Evolutionary conservation across 2,329 filamentous ascomycete genomes (phyloP), one percentile per base, ranked within the genome.

Genomic region (Monosporascus sp.): DNA sequence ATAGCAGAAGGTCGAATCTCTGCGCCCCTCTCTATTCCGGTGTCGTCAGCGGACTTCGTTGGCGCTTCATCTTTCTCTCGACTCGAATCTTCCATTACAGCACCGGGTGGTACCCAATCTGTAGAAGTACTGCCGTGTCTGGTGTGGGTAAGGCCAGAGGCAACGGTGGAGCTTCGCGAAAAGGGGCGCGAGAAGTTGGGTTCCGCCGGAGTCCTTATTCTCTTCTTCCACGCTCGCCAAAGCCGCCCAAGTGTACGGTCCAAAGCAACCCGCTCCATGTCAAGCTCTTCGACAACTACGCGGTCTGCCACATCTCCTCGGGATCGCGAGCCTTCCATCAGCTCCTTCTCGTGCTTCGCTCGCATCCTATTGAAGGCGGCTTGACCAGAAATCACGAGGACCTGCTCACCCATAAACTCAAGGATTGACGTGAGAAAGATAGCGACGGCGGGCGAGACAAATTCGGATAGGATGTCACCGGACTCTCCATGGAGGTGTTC

Each of bases 401-500:
- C 88, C 68, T 96, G 89, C 71, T 99, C 94, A 35, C 90, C 93
- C 71, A 99, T 85, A 65, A 91, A 94, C 71, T 99, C 94, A 43
- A 99, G 77, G 56, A 99, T 90, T 0, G 93, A 95, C 0, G 94
- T 97, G 47, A 99, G 75, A 72, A 97, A 99, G 59, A 99, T 97
- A 54, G 94, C 92, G 16, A 95, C 90, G 0, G 92, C 88, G 31
- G 94, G 92, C 0, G 91, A 95, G 20, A 97, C 88, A 48, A 85
- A 79, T 53, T 86, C 87, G 49, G 84, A 82, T 37, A 81, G 71
- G 37, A 80, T 75, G 55, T 86, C 83, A 41, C 80, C 75, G 24
- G 73, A 74, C 50, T 78, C 77, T 48, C 78, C 75, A 38, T 84
- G 81, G 11, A 93, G 77, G 41, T 89, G 82, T 53, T 94, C 91